Evolutionary conservation across 2,329 filamentous ascomycete genomes (phyloP).

Genomic region (Aspergillus luchuensis): DNA sequence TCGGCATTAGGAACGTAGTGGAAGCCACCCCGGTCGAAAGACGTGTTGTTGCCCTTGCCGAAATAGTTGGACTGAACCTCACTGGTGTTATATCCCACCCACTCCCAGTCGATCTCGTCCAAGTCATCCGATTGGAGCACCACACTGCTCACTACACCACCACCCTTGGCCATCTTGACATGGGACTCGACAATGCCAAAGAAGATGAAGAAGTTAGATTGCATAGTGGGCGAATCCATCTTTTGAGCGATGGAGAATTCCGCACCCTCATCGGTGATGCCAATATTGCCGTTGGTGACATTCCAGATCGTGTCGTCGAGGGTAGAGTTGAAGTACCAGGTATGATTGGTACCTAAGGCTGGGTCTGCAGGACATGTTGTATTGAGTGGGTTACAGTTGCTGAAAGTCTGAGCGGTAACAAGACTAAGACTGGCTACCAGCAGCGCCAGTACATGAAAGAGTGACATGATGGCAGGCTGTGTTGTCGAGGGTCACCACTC

Average conservation of each 20-base stretch:
- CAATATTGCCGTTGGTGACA: conserved; percentile 65
- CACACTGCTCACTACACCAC: conserved; percentile 77
- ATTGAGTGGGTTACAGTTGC: conserved; percentile 75
- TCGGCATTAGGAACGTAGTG: conserved; percentile 66
- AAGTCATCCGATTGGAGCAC: conserved; percentile 82
- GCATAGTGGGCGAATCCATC: conserved; percentile 76
- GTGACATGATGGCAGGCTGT: conserved; percentile 27
- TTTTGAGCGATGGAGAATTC: conserved; percentile 70
- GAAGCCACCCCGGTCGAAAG: conserved; percentile 80
- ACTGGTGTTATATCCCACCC: conserved; percentile 43
- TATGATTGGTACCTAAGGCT: conserved; percentile 65
- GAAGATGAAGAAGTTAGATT: conserved; percentile 81
- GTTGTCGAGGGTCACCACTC: conserved; percentile 11
- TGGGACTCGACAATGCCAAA: conserved; percentile 77
- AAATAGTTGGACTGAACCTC: conserved; percentile 86
- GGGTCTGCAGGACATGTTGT: conserved; percentile 69
- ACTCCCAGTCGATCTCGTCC: conserved; percentile 79
- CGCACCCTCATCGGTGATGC: conserved; percentile 65
- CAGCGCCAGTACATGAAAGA: conserved; percentile 30
- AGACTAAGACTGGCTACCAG: conserved; percentile 31
- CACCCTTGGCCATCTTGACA: conserved; percentile 73
- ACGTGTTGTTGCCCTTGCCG: conserved; percentile 76
- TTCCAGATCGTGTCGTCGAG: conserved; percentile 66
- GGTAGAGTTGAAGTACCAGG: conserved; percentile 65
- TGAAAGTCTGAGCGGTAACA: conserved; percentile 69